Percentiles rank a stretch among this genome's conserved stretches.
Conservation (phyloP, 768 basidiomycete species). For the Termitomyces sp. region DNA sequence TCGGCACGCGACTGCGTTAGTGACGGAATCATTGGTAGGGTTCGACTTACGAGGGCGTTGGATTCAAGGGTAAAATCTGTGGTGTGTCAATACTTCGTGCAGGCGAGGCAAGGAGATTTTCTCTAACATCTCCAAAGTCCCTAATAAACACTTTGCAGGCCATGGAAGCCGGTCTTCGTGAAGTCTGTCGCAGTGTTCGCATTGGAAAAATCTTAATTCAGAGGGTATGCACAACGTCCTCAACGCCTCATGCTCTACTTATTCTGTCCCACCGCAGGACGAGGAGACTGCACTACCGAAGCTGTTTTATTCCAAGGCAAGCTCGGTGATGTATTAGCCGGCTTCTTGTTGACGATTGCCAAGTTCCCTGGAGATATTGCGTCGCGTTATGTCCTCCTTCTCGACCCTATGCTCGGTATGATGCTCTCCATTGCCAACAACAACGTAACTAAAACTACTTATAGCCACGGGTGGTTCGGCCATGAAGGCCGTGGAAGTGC, state of each 20-base stretch:
- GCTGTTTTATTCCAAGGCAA: constrained; percentile 84
- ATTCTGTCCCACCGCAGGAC: constrained; percentile 45
- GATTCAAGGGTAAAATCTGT: constrained; percentile 95
- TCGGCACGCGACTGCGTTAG: neutral
- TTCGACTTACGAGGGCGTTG: constrained; percentile 80
- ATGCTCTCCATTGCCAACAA: neutral
- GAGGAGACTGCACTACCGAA: constrained; percentile 93
- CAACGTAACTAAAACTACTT: neutral
- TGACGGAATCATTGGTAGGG: constrained; percentile 37
- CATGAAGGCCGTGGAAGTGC: constrained; percentile 94
- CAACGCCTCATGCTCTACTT: neutral
- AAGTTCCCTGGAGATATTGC: constrained; percentile 94
- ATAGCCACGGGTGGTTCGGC: constrained; percentile 94
- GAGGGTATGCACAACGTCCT: constrained; percentile 45
- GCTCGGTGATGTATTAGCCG: neutral
- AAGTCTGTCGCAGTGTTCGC: constrained; percentile 89
- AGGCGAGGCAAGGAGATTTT: constrained; percentile 58
- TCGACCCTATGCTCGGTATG: constrained; percentile 97
- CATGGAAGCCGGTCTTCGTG: constrained; percentile 95
- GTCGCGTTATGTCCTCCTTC: constrained; percentile 83
- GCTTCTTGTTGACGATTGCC: neutral
- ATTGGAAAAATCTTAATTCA: constrained; percentile 99
- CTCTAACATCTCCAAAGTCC: neutral
- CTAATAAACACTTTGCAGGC: constrained; percentile 44
- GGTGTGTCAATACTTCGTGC: constrained; percentile 93